Base-by-base conservation (phyloP, 257 asterid genomes). In the Lantana camara region DNA sequence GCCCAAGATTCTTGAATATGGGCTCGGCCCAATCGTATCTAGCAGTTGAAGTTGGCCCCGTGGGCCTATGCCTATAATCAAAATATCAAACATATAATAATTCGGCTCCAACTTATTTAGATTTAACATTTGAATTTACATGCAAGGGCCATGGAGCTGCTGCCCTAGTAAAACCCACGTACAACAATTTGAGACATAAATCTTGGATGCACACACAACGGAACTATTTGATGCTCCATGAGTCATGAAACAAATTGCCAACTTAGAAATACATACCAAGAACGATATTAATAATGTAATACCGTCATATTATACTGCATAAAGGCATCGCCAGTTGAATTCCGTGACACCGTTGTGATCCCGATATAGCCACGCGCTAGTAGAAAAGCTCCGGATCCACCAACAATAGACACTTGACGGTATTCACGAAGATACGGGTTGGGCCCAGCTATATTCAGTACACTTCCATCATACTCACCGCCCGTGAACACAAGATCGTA, bases 321-420 rank as follows among this genome's bases (percentile, higher is more conserved):
- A 19, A 80, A 51, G 8, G 86, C 83, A 61, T 74, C 73, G 1
- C 75, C 72, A 1, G 52, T 71, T 4, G 77, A 9, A 38, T 75
- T 60, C 7, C 57, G 19, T 30, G 32, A 24, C 53, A 71, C 59
- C 17, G 77, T 71, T 17, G 22, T 47, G 0, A 73, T 10, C 46
- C 38, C 1, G 57, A 73, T 4, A 67, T 61, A 5, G 46, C 83
- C 86, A 14, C 79, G 69, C 4, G 85, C 88, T 41, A 82, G 56
- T 15, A 72, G 61, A 38, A 82, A 79, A 62, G 20, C 58, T 3
- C 88, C 88, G 0, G 79, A 42, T 14, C 88, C 88, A 10, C 85
- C 88, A 10, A 79, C 67, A 7, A 82, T 63, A 1, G 85, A 73
- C 75, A 82, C 44, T 60, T 82, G 83, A 0, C 79, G 57, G 4